Evolutionary conservation across 805 yeast species (phyloP).

Genomic region (Wickerhamiella siamensis): DNA sequence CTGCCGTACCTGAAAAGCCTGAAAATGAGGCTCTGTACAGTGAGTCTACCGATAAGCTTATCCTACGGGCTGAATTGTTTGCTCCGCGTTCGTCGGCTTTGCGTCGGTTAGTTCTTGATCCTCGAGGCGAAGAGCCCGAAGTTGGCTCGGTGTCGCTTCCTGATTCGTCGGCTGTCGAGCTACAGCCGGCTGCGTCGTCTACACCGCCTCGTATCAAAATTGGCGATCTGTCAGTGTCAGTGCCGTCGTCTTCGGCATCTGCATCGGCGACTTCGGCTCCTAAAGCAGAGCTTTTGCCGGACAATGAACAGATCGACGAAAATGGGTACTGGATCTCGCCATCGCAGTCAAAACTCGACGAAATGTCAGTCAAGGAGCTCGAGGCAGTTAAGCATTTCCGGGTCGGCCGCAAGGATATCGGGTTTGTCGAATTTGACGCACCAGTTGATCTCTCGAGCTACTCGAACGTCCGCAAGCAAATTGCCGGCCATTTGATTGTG

Average conservation of each 20-base stretch:
- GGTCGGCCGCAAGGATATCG: slow-evolving; percentile 69
- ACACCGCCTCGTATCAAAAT: not conserved
- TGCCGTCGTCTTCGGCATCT: not conserved
- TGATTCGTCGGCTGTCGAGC: not conserved
- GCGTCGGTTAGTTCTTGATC: slow-evolving; percentile 1
- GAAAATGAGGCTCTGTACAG: slow-evolving; percentile 24
- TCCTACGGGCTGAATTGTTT: slow-evolving; percentile 56
- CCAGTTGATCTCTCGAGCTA: slow-evolving; percentile 75
- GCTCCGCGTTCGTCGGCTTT: slow-evolving; percentile 44
- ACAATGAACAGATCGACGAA: slow-evolving; percentile 29
- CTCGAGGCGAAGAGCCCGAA: not conserved
- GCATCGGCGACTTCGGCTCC: not conserved
- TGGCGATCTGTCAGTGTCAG: not conserved
- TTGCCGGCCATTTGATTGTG: slow-evolving; percentile 50
- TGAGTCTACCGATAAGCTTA: slow-evolving; percentile 47
- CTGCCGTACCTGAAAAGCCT: no score
- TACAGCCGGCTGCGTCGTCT: not conserved
- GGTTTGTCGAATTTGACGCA: slow-evolving; percentile 56
- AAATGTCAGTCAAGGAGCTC: slow-evolving; percentile 47
- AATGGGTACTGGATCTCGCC: slow-evolving; percentile 87
- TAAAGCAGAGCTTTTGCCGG: not conserved
- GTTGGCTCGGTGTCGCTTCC: not conserved
- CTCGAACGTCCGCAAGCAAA: slow-evolving; percentile 39
- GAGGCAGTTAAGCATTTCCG: slow-evolving; percentile 48
- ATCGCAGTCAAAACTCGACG: slow-evolving; percentile 44